phyloP scores from a whole-genome alignment of 1,284 basidiomycete species.

The Cutaneotrichosporon cutaneum region DNA sequence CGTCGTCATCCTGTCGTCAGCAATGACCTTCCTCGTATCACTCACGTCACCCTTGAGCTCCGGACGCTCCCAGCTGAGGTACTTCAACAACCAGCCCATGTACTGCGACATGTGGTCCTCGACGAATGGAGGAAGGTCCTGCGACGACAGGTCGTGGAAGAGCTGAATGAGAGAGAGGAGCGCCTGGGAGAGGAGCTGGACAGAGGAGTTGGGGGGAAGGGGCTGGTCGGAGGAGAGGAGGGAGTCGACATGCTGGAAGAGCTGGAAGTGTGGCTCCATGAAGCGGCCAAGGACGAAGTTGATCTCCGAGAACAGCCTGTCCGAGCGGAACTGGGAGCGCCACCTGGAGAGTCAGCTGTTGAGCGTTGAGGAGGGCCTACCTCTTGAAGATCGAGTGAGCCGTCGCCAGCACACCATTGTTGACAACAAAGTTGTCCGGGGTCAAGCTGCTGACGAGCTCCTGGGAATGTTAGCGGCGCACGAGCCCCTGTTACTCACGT shows the following conservation, averaged over 20 bases:
- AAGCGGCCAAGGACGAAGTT: constrained; percentile 86
- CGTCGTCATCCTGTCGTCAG: constrained; percentile 70
- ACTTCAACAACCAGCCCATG: constrained; percentile 75
- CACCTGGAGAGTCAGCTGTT: constrained; percentile 57
- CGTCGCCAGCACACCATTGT: constrained; percentile 86
- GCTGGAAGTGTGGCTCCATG: constrained; percentile 74
- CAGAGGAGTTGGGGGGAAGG: constrained; percentile 50
- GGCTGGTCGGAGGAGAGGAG: constrained; percentile 51
- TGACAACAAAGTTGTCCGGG: constrained; percentile 74
- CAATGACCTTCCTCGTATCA: constrained; percentile 22
- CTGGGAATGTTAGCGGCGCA: constrained; percentile 52
- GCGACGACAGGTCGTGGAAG: constrained; percentile 91
- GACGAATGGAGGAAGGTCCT: constrained; percentile 91
- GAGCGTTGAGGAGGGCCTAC: constrained; percentile 18
- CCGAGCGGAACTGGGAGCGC: constrained; percentile 85
- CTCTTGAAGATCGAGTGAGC: constrained; percentile 92
- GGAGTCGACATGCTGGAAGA: constrained; percentile 64
- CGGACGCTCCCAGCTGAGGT: constrained; percentile 73
- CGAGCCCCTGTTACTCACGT: constrained; percentile 59
- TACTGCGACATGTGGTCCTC: constrained; percentile 84
- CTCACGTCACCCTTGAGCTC: constrained; percentile 70
- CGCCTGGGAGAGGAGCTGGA: constrained; percentile 62
- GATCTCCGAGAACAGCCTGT: constrained; percentile 85
- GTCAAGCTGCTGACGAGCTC: constrained; percentile 80
- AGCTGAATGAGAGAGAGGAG: constrained; percentile 80